phyloP scores from a whole-genome alignment of 2,329 filamentous ascomycete genomes.

The Aspergillus neoniger region DNA sequence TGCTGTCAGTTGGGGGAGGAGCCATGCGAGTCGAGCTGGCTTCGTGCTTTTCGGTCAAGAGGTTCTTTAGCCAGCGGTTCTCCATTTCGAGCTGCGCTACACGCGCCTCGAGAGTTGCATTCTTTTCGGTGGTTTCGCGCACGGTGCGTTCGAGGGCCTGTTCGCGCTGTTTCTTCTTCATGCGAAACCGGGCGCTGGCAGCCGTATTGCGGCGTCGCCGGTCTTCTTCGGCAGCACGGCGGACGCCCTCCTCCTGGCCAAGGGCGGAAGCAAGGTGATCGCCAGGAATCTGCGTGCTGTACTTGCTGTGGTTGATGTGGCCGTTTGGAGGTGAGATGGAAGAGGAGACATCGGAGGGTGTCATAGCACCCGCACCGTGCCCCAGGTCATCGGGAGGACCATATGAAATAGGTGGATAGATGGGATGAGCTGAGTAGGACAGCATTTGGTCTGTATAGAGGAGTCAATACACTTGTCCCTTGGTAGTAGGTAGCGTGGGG shows the following conservation, averaged over 20 bases:
- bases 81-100: conserved; percentile 79
- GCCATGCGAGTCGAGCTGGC: conserved; percentile 24
- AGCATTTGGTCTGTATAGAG: conserved; percentile 41
- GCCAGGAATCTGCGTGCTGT: conserved; percentile 42
- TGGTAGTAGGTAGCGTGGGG: conserved; percentile 28
- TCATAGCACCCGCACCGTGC: conserved; percentile 38
- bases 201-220: conserved; percentile 88
- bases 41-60: conserved; percentile 78
- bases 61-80: conserved; percentile 78
- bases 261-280: conserved; percentile 49
- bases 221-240: conserved; percentile 79
- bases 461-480: conserved; percentile 43
- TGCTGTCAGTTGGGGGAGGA: conserved; percentile 28
- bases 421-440: conserved; percentile 40
- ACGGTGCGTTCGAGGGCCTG: conserved; percentile 78
- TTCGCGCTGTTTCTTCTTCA: conserved; percentile 96
- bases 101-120: conserved; percentile 69
- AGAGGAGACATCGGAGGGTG: conserved; percentile 46
- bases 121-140: conserved; percentile 82
- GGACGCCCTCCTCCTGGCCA: conserved; percentile 69
- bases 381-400: conserved; percentile 38
- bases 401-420: conserved; percentile 43
- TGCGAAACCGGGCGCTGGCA: conserved; percentile 82
- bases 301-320: conserved; percentile 42
- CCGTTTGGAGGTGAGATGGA: conserved; percentile 46